A percentile compares a stretch with the other conserved stretches of the same genome.
phyloP scores from a whole-genome alignment of 176 grass and related monocot species.

The Puccinellia tenuiflora region DNA sequence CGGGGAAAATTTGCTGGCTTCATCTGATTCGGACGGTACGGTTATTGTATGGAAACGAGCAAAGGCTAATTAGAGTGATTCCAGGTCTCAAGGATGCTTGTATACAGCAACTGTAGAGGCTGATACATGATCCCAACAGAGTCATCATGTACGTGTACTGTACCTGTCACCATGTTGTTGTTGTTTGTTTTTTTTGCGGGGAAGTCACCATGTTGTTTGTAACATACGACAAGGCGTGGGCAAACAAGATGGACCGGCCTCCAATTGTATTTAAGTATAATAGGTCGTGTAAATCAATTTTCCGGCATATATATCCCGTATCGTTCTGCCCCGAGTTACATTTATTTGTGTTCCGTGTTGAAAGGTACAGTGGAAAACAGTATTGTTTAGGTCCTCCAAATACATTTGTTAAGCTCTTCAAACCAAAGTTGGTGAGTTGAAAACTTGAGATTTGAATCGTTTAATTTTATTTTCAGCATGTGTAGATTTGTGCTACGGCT shows the following conservation, averaged over 20 bases:
- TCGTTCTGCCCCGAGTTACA: no score
- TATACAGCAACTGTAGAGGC: conserved; percentile 4
- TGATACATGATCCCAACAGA: background rate
- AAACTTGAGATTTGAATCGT: no score
- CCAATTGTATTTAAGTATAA: no score
- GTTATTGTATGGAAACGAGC: conserved; percentile 97
- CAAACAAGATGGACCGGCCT: background rate
- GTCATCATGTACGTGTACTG: conserved; percentile 7
- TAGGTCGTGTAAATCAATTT: no score
- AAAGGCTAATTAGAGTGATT: conserved; percentile 34
- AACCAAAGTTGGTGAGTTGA: no score
- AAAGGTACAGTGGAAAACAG: no score
- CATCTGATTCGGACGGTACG: conserved; percentile 86
- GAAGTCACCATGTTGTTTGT: background rate
- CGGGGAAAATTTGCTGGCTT: conserved; percentile 90
- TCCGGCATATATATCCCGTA: no score
- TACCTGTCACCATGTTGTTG: conserved; percentile 5
- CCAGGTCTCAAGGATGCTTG: background rate
- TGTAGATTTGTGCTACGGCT: background rate
- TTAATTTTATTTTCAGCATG: no score
- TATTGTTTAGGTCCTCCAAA: no score
- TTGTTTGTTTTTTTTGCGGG: no score
- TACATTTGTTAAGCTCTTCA: no score
- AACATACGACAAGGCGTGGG: conserved; percentile 5
- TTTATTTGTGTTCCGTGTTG: no score